Evolutionary conservation across 176 grass and related monocot genomes (phyloP), one percentile per base, ranked within the genome.

Genomic region (Thinopyrum elongatum): DNA sequence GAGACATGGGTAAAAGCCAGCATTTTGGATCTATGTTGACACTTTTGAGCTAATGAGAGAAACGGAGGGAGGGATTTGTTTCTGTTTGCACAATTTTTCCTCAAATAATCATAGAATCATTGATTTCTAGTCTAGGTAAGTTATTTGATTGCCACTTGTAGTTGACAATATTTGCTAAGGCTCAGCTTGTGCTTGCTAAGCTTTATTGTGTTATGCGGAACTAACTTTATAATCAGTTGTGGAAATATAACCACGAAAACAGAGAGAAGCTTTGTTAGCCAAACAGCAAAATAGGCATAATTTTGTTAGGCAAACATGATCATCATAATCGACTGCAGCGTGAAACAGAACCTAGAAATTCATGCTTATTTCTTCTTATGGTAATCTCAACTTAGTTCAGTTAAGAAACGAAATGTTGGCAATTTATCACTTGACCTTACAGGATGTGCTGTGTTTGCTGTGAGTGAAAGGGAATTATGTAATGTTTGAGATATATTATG

Each of bases 301-400:
- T 28, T 3, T 47, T 47, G 44, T 47, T 27, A 25, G 39, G 13
- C 6, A 74, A 5, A 26, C 70, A 46, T 42, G 36, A 71, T 72
- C 39, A 14, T 42, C 51, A 55, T 55, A 55, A 42, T 39, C 21
- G 35, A 38, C 68, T 1, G 17, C 67, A 38, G 5, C 4, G 33
- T 9, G 10, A 11, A 25, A 72, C 19, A 38, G 5, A 44, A 73
- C n/a, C 8, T 42, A 74, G 23, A 60, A 44, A 7, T 74, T 39
- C 41, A 41, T 42, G 53, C 14, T 63, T 46, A 30, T 29, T 15
- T 74, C 17, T 74, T 62, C n/a, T 28, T 46, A 55, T 71, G 21
- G 19, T 70, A 69, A 69, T 69, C 42, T 25, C 47, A 69, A 81
- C 47, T 72, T 83, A 59, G n/a, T 57, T 83, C 31, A 28, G 4